These are phyloP conservation scores for Auriscalpium vulgare DNA, from an alignment of 768 basidiomycete genomes.

Conservation along the genomic window DNA sequence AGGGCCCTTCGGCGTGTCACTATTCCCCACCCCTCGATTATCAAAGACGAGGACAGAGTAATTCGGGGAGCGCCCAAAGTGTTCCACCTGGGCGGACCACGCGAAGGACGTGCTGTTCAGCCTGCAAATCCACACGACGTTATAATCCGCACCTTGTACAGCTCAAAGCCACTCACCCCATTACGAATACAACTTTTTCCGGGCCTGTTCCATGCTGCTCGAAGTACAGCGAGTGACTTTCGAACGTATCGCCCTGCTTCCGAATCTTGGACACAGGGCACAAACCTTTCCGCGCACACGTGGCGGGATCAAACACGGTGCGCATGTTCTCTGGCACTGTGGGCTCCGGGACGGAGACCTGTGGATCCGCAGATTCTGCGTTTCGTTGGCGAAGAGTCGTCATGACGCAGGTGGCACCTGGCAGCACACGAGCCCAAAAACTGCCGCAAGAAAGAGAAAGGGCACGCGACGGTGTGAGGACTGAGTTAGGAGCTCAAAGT, in stretches of 20 bases:
- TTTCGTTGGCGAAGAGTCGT: not conserved
- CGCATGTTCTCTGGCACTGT: constrained; percentile 16
- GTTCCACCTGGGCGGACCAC: constrained; percentile 56
- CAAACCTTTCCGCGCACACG: constrained; percentile 63
- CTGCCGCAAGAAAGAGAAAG: no score
- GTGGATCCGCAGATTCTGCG: not conserved
- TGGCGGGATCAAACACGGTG: constrained; percentile 51
- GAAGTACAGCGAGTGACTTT: constrained; percentile 72
- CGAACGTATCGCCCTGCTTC: constrained; percentile 34
- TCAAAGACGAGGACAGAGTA: constrained; percentile 72
- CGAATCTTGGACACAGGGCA: constrained; percentile 58
- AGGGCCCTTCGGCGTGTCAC: constrained; percentile 60
- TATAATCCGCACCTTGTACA: no score
- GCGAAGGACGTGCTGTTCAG: constrained; percentile 56
- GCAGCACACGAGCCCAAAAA: no score
- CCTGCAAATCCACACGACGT: constrained; percentile 21
- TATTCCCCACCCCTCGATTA: constrained; percentile 79
- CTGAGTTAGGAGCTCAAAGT: no score
- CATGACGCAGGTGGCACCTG: not conserved
- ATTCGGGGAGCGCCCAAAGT: constrained; percentile 47
- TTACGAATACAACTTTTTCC: constrained; percentile 65
- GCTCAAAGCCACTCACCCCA: constrained; percentile 40
- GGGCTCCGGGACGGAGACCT: not conserved
- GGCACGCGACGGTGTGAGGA: no score
- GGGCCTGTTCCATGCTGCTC: constrained; percentile 67